Evolutionary conservation across 495 filamentous ascomycete species (phyloP), one percentile per base, ranked within the genome.

Genomic region (Tuber microsphaerosporum): DNA sequence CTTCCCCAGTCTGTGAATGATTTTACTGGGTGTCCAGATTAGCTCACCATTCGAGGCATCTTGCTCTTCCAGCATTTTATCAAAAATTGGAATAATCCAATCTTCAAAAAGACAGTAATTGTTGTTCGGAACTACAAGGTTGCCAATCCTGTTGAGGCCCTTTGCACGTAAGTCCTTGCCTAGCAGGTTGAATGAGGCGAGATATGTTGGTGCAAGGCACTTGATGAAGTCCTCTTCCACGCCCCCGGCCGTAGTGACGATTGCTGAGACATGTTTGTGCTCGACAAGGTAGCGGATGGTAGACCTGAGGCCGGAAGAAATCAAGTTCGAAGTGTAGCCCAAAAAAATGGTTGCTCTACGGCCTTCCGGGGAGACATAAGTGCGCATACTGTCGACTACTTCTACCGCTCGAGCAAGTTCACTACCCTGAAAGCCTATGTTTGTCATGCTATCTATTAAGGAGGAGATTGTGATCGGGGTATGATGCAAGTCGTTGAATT

Each of bases 171-270:
- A 88, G 22, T 88, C 87, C 34, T 91, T 89, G 4, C 95, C 96
- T 0, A 87, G 83, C 0, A 91, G 89, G 70, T 85, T 86, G 86
- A 98, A 98, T 14, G 91, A 89, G 44, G 92, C 94, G 78, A 97
- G 89, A 82, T 98, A 98, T 16, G 96, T 99, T 31, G 92, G 91
- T 7, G 90, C 95, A 1, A 98, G 89, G 79, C 96, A 98, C 85
- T 99, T 99, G 86, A 98, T 98, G 69, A 99, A 87, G 83, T 98
- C 95, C 84, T 99, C 95, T 84, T 99, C 95, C 45, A 99, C 88
- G 7, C 94, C 96, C n/a, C 95, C 95, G 0, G 96, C 95, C 3
- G 95, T 96, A 22, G 94, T 96, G 74, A 99, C 96, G 77, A 98
- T 92, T 74, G 91, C 92, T 1, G 92, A 94, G 75, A 98, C 90